phyloP scores from a whole-genome alignment of 495 filamentous ascomycete species.

The Neurospora sp. region DNA sequence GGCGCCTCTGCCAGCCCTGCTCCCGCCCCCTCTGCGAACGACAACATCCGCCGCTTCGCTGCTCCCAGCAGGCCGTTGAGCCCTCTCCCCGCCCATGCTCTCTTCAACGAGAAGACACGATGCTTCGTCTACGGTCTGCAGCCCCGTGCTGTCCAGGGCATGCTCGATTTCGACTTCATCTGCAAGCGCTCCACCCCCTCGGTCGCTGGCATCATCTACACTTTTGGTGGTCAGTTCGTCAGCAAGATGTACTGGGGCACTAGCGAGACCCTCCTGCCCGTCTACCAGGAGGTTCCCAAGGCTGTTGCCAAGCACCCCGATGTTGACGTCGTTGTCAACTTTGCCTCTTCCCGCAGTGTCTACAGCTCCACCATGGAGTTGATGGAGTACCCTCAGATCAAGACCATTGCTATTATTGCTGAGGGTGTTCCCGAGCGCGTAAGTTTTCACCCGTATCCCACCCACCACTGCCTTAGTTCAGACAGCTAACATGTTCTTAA shows the following conservation, averaged over 20 bases:
- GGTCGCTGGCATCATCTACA: constrained; percentile 99
- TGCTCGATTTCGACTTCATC: constrained; percentile 99
- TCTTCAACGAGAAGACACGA: constrained; percentile 99
- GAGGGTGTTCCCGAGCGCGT: constrained; percentile 97
- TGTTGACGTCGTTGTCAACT: constrained; percentile 97
- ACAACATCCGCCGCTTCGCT: constrained; percentile 94
- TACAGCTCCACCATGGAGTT: constrained; percentile 97
- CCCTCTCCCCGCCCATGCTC: constrained; percentile 69
- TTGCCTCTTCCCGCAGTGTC: constrained; percentile 95
- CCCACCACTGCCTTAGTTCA: not conserved
- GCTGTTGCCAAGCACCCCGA: constrained; percentile 95
- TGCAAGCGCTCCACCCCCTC: constrained; percentile 96
- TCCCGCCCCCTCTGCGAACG: constrained; percentile 63
- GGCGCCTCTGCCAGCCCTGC: constrained; percentile 5
- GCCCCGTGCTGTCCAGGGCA: constrained; percentile 95
- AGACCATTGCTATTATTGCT: constrained; percentile 96
- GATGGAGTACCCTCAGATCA: constrained; percentile 95
- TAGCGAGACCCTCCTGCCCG: constrained; percentile 95
- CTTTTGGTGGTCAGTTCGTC: constrained; percentile 98
- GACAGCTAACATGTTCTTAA: not conserved
- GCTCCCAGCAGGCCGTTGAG: constrained; percentile 87
- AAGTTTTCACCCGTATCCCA: constrained; percentile 27
- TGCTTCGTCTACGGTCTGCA: constrained; percentile 99
- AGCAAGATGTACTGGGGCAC: constrained; percentile 99
- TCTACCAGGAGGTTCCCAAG: constrained; percentile 92